These are phyloP conservation scores for Forsythia viridissima DNA, from an alignment of 257 asterid species.

Conservation along the genomic window DNA sequence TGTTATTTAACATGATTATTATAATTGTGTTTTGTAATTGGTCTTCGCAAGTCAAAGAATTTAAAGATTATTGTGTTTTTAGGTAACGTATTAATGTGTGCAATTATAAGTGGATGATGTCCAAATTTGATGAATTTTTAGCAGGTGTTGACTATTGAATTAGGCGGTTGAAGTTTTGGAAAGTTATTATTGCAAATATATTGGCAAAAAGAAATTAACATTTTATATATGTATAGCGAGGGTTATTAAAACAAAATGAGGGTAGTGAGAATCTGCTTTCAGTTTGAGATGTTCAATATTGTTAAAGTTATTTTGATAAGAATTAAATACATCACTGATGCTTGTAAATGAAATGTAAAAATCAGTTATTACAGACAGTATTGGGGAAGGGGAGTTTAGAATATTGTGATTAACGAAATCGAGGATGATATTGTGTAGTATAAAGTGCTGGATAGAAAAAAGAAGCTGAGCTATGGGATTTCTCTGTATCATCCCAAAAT, in stretches of 20 bases:
- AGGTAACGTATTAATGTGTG: background rate
- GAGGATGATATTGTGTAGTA: background rate
- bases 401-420: background rate
- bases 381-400: conserved; percentile 4
- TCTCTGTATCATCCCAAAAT: background rate
- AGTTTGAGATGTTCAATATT: background rate
- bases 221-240: background rate
- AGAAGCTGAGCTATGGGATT: background rate
- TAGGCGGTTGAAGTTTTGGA: background rate
- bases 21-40: background rate
- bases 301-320: background rate
- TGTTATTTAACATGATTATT: background rate
- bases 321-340: background rate
- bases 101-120: background rate
- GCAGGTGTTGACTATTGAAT: background rate
- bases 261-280: background rate
- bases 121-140: background rate
- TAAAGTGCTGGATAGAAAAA: background rate
- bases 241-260: background rate
- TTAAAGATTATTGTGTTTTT: background rate
- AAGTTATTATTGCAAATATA: background rate
- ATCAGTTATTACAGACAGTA: background rate
- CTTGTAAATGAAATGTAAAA: background rate
- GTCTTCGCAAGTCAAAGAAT: background rate
- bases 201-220: background rate